A percentile compares a stretch with the other conserved stretches of the same genome.
Evolutionary conservation across 345 rosid species (phyloP).

Genomic region (Ceriops zippeliana): DNA sequence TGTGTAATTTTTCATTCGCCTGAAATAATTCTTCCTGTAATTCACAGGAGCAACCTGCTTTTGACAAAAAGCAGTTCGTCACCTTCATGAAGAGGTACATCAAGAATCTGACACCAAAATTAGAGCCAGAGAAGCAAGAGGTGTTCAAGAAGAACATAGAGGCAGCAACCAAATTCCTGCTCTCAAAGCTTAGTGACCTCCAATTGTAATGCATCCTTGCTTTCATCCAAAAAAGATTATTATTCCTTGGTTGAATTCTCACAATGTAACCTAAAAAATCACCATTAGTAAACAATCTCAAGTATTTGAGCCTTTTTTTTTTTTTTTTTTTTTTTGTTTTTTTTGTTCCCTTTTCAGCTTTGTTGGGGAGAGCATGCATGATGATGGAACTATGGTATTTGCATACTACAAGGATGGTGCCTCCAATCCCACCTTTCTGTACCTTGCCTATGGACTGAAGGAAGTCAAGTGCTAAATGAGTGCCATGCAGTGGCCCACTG

Average conservation of each 20-base stretch:
- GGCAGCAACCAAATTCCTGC: constrained; percentile 22
- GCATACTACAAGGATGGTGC: constrained; percentile 98
- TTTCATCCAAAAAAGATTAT: not conserved
- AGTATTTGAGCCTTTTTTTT: not conserved
- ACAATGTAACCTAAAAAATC: not conserved
- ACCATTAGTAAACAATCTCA: not conserved
- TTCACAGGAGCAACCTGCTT: constrained; percentile 26
- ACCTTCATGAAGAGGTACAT: constrained; percentile 24
- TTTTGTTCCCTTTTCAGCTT: constrained; percentile 42
- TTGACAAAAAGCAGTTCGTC: constrained; percentile 23
- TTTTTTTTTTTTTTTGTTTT: not conserved
- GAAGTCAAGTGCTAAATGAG: constrained; percentile 74
- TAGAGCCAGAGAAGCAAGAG: constrained; percentile 20
- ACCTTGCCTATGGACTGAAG: constrained; percentile 71
- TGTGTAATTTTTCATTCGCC: not conserved
- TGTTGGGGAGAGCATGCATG: constrained; percentile 90
- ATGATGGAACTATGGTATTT: constrained; percentile 66
- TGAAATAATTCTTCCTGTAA: not conserved
- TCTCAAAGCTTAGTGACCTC: constrained; percentile 22
- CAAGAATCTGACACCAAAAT: constrained; percentile 21
- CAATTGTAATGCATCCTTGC: constrained; percentile 10
- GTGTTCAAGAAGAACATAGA: constrained; percentile 22
- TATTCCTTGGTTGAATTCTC: not conserved
- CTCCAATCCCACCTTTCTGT: constrained; percentile 82
- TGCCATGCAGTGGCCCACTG: not conserved